Base-by-base conservation (phyloP, 352 stramenopile genomes). In the Globisporangium camurandrum region DNA sequence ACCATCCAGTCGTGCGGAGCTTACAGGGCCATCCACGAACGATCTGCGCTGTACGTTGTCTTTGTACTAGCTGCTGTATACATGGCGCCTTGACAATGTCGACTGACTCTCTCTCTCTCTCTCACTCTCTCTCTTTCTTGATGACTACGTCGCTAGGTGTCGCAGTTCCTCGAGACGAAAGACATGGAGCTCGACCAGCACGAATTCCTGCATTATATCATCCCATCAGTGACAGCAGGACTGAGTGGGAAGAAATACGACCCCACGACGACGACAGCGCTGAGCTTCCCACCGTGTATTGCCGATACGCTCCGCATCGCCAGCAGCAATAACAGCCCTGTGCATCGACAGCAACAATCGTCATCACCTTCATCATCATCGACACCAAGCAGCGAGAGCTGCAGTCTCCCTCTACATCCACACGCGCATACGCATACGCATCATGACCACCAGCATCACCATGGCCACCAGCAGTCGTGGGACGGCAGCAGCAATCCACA, bases 121-220 rank as follows among this genome's bases (percentile, higher is more conserved):
- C 33, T 20, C 22, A 12, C 6, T 10, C 31, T 46, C 9, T 46
- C 8, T 14, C 39, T 20, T 36, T 2, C 22, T 43, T 4, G 34
- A 8, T 40, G 20, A 5, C 19, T 33, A 31, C 31, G 22, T 22
- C 17, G 11, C 39, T 31, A 80, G 67, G 71, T 91, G 5, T 80
- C 80, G 9, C 80, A 91, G 49, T 88, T 91, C 19, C 53, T 91
- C 51, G 77, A 91, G 55, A 79, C 75, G 36, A 88, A 87, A 46
- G 80, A 91, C 51, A 86, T 91, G 73, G 72, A 88, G 36, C 56
- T 87, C n/a, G 80, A 91, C 40, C 74, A 89, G 61, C 71, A 74
- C 39, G 80, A 91, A 54, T 88, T 91, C 40, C 54, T 91, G 17
- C 70, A 74, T 47, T 91, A 88, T 56, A 86, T 91, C 42, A 86